phyloP scores from a whole-genome alignment of 2,329 filamentous ascomycete genomes.

The Leptographium radiaticola region DNA sequence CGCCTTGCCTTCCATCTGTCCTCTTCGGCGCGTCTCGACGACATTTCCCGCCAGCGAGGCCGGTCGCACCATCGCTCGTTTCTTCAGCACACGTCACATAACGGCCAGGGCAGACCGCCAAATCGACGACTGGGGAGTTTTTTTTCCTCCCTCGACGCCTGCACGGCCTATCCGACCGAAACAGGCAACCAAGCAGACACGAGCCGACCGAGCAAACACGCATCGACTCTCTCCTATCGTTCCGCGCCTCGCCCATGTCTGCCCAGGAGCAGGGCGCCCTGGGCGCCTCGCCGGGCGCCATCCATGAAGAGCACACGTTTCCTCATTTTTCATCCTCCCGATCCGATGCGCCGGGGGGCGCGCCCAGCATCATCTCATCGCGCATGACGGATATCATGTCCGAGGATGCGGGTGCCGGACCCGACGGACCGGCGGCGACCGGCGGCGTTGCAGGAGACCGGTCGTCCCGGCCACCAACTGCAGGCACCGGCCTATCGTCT shows the following conservation, averaged over 20 bases:
- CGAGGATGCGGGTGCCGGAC: conserved; percentile 37
- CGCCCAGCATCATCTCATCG: conserved; percentile 55
- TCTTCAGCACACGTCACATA: neutral
- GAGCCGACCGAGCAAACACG: neutral
- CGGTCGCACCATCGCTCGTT: neutral
- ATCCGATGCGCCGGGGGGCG: conserved; percentile 27
- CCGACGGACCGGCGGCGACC: conserved; percentile 20
- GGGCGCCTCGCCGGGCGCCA: conserved; percentile 19
- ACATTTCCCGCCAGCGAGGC: neutral
- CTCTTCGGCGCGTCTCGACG: neutral
- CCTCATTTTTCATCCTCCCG: conserved; percentile 28
- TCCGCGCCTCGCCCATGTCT: conserved; percentile 3
- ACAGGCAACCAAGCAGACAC: neutral
- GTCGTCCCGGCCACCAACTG: conserved; percentile 40
- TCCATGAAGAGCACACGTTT: conserved; percentile 23
- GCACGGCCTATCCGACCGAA: too few species aligned
- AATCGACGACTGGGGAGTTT: neutral
- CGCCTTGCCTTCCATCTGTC: neutral
- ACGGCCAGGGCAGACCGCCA: neutral
- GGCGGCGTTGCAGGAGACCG: conserved; percentile 28
- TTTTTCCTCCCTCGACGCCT: too few species aligned
- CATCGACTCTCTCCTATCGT: neutral
- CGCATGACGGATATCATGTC: conserved; percentile 55
- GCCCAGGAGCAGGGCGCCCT: conserved; percentile 22
- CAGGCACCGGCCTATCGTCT: conserved; percentile 37